A percentile compares a stretch with the other conserved stretches of the same genome.
phyloP scores from a whole-genome alignment of 257 asterid genomes.

The Scutellaria baicalensis region DNA sequence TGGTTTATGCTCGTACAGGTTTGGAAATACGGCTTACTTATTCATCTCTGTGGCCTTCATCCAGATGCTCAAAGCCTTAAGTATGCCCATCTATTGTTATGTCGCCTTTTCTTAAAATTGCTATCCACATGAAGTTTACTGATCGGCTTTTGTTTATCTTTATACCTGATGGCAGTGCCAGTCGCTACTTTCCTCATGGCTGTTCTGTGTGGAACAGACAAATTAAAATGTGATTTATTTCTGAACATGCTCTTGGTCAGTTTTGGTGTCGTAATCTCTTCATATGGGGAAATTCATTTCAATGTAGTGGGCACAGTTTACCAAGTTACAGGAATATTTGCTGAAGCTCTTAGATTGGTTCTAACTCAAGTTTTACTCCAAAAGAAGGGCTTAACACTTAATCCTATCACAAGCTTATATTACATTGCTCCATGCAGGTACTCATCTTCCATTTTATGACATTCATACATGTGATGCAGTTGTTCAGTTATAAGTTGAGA shows the following conservation, averaged over 20 bases:
- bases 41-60: slow-evolving; percentile 98
- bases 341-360: slow-evolving; percentile 97
- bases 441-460: slow-evolving; percentile 17
- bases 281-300: slow-evolving; percentile 97
- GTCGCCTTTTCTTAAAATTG: not conserved
- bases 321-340: slow-evolving; percentile 95
- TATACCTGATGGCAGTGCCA: slow-evolving; percentile 65
- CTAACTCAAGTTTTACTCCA: slow-evolving; percentile 97
- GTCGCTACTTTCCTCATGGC: slow-evolving; percentile 97
- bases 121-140: slow-evolving; percentile 12
- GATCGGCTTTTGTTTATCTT: slow-evolving; percentile 13
- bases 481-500: not conserved
- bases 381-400: slow-evolving; percentile 85
- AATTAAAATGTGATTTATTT: slow-evolving; percentile 77
- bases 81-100: slow-evolving; percentile 39
- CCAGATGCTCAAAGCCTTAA: slow-evolving; percentile 99
- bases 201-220: slow-evolving; percentile 90
- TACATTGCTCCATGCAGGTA: slow-evolving; percentile 99
- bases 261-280: slow-evolving; percentile 87
- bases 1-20: slow-evolving; percentile 45
- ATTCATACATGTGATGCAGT: not conserved
- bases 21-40: slow-evolving; percentile 96
- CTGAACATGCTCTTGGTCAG: slow-evolving; percentile 94
- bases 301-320: slow-evolving; percentile 90
- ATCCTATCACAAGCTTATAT: slow-evolving; percentile 92